Evolutionary conservation across 495 filamentous ascomycete genomes (phyloP).

Genomic region (Aspergillus biplanus): DNA sequence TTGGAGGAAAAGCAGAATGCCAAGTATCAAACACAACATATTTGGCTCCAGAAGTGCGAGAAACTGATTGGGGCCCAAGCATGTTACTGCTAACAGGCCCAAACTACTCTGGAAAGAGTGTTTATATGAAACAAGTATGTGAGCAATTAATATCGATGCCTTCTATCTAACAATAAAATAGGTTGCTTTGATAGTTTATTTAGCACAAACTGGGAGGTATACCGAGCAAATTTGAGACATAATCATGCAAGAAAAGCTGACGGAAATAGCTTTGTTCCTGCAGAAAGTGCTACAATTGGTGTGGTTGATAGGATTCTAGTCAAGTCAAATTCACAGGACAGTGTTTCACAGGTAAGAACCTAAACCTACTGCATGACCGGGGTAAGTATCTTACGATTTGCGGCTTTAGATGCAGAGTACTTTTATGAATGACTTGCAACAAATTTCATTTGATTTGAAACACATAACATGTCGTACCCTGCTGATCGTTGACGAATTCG

Average conservation of each 20-base stretch:
- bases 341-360: conserved; percentile 64
- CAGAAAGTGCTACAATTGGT: conserved; percentile 76
- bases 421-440: conserved; percentile 91
- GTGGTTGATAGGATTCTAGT: conserved; percentile 93
- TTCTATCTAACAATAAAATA: conserved; percentile 27
- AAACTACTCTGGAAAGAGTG: conserved; percentile 95
- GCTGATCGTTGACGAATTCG: conserved; percentile 91
- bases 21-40: conserved; percentile 5
- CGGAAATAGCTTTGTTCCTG: conserved; percentile 73
- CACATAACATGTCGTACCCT: conserved; percentile 79
- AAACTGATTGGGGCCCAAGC: conserved; percentile 51
- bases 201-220: conserved; percentile 85
- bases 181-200: conserved; percentile 86
- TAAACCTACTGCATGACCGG: background rate
- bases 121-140: conserved; percentile 85
- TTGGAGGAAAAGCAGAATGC: conserved; percentile 59
- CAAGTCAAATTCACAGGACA: conserved; percentile 84
- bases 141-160: background rate
- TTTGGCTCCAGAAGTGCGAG: conserved; percentile 7
- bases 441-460: conserved; percentile 77
- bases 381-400: conserved; percentile 9
- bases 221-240: background rate
- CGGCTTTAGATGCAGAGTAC: conserved; percentile 72
- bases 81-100: conserved; percentile 89
- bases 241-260: conserved; percentile 12